A percentile compares a stretch with the other conserved stretches of the same genome.
These are phyloP conservation scores for Rhodotorula graminis DNA, from an alignment of 768 basidiomycete species.

Conservation along the genomic window DNA sequence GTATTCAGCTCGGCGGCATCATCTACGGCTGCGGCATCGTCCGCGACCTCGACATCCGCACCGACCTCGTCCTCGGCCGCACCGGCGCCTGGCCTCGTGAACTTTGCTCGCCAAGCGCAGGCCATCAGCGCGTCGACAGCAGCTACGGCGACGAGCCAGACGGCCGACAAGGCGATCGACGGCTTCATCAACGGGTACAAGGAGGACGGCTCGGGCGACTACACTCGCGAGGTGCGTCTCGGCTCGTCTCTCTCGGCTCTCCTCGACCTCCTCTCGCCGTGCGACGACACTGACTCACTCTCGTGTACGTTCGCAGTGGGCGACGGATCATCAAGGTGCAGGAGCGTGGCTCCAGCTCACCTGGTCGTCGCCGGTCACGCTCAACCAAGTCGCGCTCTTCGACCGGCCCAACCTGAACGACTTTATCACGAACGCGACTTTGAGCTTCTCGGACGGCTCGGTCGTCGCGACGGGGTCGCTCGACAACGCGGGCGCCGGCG, in stretches of 20 bases:
- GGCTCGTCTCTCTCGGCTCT: too few relatives aligned
- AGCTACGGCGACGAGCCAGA: neutral
- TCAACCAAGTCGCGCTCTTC: slow-evolving; percentile 18
- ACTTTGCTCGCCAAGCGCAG: neutral
- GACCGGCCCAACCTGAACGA: slow-evolving; percentile 33
- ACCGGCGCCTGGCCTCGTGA: neutral
- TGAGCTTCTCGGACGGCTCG: slow-evolving; percentile 20
- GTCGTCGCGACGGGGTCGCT: slow-evolving; percentile 3
- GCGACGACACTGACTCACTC: too few relatives aligned
- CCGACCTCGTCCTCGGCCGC: neutral
- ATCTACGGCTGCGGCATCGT: too few relatives aligned
- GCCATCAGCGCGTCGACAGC: neutral
- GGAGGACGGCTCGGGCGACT: slow-evolving; percentile 12
- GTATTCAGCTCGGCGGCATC: too few relatives aligned
- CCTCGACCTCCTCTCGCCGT: too few relatives aligned
- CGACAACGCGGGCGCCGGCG: slow-evolving; percentile 19
- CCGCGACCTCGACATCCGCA: neutral
- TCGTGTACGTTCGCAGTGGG: neutral
- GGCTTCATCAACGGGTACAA: slow-evolving; percentile 11
- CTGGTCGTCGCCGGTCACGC: slow-evolving; percentile 10
- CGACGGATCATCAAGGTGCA: slow-evolving; percentile 6
- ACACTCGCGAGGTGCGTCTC: neutral
- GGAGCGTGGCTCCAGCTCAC: slow-evolving; percentile 10
- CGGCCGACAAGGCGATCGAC: neutral
- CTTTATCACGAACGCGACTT: slow-evolving; percentile 5